These are phyloP conservation scores for Luffa acutangula DNA, from an alignment of 306 rosid species.

Conservation along the genomic window DNA sequence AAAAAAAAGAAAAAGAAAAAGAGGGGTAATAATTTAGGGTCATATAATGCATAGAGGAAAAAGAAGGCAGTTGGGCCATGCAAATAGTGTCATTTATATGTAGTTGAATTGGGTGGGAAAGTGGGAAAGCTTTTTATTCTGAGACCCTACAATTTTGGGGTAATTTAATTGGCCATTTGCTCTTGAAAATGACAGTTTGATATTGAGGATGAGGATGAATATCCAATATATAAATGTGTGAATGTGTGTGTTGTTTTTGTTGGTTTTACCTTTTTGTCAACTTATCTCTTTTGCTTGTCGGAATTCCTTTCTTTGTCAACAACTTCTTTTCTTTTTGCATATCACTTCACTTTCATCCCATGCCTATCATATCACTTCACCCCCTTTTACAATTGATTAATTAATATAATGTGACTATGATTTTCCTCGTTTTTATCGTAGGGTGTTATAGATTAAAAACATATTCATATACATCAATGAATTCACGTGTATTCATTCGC, in stretches of 20 bases:
- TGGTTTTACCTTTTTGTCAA: neutral
- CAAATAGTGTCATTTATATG: neutral
- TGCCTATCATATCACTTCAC: neutral
- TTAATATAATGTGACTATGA: neutral
- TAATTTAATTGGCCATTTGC: neutral
- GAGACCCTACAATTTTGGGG: neutral
- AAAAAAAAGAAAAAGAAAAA: neutral
- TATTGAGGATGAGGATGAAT: slow-evolving; percentile 6
- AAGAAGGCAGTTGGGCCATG: neutral
- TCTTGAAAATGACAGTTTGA: neutral
- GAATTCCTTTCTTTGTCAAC: neutral
- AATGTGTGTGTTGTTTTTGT: neutral
- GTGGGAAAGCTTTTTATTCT: neutral
- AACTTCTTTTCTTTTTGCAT: neutral
- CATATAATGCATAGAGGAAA: neutral
- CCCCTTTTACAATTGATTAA: neutral
- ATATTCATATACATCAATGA: too few species aligned
- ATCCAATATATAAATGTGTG: neutral
- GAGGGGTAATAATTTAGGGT: neutral
- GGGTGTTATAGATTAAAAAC: neutral
- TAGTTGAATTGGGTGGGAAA: neutral
- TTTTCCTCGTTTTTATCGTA: neutral
- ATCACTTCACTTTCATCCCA: neutral
- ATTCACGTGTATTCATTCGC: too few species aligned
- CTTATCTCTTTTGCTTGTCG: neutral